Evolutionary conservation across 2,329 filamentous ascomycete species (phyloP).

Genomic region (Xenoacremonium recifei): DNA sequence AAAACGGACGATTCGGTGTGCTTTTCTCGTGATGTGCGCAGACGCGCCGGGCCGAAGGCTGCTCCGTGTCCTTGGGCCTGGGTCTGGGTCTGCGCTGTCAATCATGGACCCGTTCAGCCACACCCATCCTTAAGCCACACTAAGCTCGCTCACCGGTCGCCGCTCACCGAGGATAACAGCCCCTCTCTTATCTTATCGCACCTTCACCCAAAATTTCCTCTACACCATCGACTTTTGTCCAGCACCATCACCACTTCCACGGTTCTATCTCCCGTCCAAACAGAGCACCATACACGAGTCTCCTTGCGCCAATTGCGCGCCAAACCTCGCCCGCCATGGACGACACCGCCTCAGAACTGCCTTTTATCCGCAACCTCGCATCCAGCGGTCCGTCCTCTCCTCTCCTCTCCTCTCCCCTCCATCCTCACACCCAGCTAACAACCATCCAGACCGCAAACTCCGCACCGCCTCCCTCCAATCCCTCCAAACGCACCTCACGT

Average conservation of each 20-base stretch:
- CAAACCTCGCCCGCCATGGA: constrained; percentile 17
- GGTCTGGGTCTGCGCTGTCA: too few species aligned
- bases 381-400: constrained; percentile 69
- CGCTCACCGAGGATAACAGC: too few species aligned
- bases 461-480: constrained; percentile 76
- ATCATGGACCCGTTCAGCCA: too few species aligned
- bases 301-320: not conserved
- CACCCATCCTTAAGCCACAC: too few species aligned
- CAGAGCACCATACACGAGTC: too few species aligned
- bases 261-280: too few species aligned
- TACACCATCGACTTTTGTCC: not conserved
- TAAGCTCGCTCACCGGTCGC: too few species aligned
- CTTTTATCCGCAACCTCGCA: constrained; percentile 80
- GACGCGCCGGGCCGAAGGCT: too few species aligned
- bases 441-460: constrained; percentile 65
- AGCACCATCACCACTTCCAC: not conserved
- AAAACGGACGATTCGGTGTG: too few species aligned
- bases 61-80: too few species aligned
- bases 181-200: not conserved
- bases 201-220: not conserved
- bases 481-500: constrained; percentile 74
- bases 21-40: too few species aligned
- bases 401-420: not conserved
- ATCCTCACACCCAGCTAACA: constrained; percentile 5
- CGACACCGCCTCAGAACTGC: constrained; percentile 49